Evolutionary conservation across 495 filamentous ascomycete species (phyloP).

Genomic region (Alectoria sarmentosa): DNA sequence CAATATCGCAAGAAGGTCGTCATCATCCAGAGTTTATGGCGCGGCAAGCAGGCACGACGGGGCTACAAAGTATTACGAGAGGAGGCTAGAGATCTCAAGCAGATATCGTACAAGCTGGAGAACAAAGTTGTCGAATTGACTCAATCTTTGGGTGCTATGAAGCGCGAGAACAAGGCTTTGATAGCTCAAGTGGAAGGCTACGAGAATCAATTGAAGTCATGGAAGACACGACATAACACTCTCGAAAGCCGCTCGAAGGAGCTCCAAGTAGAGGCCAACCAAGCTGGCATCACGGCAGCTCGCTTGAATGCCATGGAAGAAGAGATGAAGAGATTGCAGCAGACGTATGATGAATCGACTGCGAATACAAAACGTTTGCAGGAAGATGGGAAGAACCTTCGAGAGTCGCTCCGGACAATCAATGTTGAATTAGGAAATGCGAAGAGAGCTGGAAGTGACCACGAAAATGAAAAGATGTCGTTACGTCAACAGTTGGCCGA

Average conservation of each 20-base stretch:
- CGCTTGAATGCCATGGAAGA: slow-evolving; percentile 81
- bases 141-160: slow-evolving; percentile 84
- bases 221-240: slow-evolving; percentile 85
- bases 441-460: slow-evolving; percentile 57
- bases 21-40: slow-evolving; percentile 89
- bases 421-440: slow-evolving; percentile 71
- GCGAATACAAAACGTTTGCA: slow-evolving; percentile 87
- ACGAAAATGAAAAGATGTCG: slow-evolving; percentile 75
- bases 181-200: slow-evolving; percentile 90
- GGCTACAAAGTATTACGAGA: slow-evolving; percentile 86
- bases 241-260: slow-evolving; percentile 87
- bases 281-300: slow-evolving; percentile 91
- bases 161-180: slow-evolving; percentile 84
- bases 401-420: slow-evolving; percentile 67
- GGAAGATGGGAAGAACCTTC: slow-evolving; percentile 77
- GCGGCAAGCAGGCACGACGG: slow-evolving; percentile 72
- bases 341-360: slow-evolving; percentile 76
- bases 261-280: slow-evolving; percentile 92
- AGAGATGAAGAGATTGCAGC: slow-evolving; percentile 88
- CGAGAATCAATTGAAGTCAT: slow-evolving; percentile 89
- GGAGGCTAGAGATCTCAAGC: slow-evolving; percentile 94
- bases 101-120: slow-evolving; percentile 98
- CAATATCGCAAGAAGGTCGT: slow-evolving; percentile 82
- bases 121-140: slow-evolving; percentile 99
- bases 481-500: slow-evolving; percentile 83